Evolutionary conservation across 176 grass and related monocot genomes (phyloP).

Genomic region (Chloris gayana): DNA sequence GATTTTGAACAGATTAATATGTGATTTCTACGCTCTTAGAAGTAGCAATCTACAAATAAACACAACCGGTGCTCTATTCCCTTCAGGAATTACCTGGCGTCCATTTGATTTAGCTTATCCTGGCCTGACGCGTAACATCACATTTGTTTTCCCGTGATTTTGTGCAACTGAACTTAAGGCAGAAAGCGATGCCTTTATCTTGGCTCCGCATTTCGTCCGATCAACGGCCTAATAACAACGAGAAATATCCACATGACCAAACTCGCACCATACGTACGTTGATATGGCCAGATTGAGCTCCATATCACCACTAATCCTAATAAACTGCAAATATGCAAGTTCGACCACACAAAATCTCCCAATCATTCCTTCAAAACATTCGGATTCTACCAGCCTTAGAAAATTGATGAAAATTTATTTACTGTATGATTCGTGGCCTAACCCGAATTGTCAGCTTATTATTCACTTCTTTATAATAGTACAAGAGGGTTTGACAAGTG

Average conservation of each 20-base stretch:
- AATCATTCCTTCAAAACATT: neutral
- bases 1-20: neutral
- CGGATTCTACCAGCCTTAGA: neutral
- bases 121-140: neutral
- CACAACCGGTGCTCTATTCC: too few relatives aligned
- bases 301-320: neutral
- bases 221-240: slow-evolving; percentile 18
- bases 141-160: neutral
- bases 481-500: neutral
- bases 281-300: neutral
- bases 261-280: slow-evolving; percentile 13
- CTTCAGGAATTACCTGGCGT: neutral
- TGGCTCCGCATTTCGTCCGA: slow-evolving; percentile 17
- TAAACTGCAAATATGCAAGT: neutral
- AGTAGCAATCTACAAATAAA: neutral
- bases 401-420: neutral
- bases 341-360: neutral
- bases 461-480: too few relatives aligned
- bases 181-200: slow-evolving; percentile 11
- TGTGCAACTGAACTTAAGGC: slow-evolving; percentile 8
- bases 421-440: neutral
- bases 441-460: neutral
- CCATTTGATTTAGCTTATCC: neutral
- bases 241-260: neutral
- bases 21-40: neutral